Evolutionary conservation across 1,284 basidiomycete genomes (phyloP).

Genomic region (Irpex lacteus): DNA sequence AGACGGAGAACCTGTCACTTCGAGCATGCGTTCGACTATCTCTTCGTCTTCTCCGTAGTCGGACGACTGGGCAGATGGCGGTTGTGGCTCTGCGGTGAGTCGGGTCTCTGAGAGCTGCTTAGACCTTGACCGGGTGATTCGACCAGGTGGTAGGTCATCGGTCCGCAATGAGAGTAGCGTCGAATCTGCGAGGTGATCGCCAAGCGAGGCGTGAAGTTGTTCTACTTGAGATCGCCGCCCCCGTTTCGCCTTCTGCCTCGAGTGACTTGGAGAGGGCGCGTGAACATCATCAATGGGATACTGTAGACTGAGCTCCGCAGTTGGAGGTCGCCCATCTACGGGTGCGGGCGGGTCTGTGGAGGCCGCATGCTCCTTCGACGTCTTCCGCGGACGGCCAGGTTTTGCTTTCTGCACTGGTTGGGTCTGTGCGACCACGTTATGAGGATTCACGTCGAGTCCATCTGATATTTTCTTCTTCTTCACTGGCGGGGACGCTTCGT

Average conservation of each 20-base stretch:
- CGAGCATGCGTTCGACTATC: background rate
- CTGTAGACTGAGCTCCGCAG: too few species aligned
- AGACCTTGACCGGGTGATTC: background rate
- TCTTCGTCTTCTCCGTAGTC: background rate
- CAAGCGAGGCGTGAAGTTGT: background rate
- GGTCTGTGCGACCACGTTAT: background rate
- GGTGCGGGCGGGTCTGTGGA: too few species aligned
- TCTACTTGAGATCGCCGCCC: background rate
- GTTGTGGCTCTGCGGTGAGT: background rate
- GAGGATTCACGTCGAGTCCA: background rate
- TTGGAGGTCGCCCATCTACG: too few species aligned
- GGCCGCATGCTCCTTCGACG: background rate
- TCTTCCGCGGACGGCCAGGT: too few species aligned
- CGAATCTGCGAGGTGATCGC: background rate
- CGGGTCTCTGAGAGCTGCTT: background rate
- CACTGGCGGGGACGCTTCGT: background rate
- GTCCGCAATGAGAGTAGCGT: background rate
- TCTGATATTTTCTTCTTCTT: too few species aligned
- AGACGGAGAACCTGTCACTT: background rate
- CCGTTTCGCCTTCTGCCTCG: background rate
- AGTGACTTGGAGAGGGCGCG: too few species aligned
- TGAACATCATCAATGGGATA: too few species aligned
- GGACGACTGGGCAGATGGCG: background rate
- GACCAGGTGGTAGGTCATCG: background rate
- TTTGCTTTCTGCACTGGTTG: too few species aligned